These are phyloP conservation scores for Morella rubra DNA, from an alignment of 306 rosid species.

Conservation along the genomic window DNA sequence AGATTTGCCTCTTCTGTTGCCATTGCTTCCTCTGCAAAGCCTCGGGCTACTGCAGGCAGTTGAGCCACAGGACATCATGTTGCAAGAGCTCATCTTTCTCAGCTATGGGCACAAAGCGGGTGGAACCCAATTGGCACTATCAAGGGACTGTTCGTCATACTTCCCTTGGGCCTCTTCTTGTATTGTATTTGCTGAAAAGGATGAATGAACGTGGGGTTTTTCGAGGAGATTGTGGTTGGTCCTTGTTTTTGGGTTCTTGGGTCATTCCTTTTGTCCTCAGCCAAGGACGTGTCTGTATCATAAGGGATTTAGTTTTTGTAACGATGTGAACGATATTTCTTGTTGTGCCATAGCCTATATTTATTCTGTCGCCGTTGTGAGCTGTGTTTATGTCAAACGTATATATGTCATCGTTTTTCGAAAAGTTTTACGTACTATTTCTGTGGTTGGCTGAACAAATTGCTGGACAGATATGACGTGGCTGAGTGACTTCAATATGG, in stretches of 20 bases:
- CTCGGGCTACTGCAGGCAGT: slow-evolving; percentile 30
- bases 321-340: slow-evolving; percentile 21
- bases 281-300: slow-evolving; percentile 42
- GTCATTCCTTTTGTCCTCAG: slow-evolving; percentile 25
- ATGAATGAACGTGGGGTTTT: slow-evolving; percentile 15
- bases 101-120: slow-evolving; percentile 2
- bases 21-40: slow-evolving; percentile 33
- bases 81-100: slow-evolving; percentile 13
- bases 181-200: slow-evolving; percentile 7
- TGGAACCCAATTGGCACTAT: slow-evolving; percentile 8
- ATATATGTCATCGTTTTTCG: background rate
- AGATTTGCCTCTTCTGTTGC: slow-evolving; percentile 44
- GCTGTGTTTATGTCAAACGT: background rate
- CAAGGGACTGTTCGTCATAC: background rate
- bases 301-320: slow-evolving; percentile 38
- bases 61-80: slow-evolving; percentile 21
- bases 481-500: background rate
- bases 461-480: background rate
- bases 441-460: background rate
- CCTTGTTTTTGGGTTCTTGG: slow-evolving; percentile 22
- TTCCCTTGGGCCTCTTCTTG: slow-evolving; percentile 13
- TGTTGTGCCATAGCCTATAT: slow-evolving; percentile 5
- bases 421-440: background rate
- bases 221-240: slow-evolving; percentile 29
- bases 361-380: background rate